phyloP scores from a whole-genome alignment of 2,329 filamentous ascomycete species.

The Paecilomyces fulvus region DNA sequence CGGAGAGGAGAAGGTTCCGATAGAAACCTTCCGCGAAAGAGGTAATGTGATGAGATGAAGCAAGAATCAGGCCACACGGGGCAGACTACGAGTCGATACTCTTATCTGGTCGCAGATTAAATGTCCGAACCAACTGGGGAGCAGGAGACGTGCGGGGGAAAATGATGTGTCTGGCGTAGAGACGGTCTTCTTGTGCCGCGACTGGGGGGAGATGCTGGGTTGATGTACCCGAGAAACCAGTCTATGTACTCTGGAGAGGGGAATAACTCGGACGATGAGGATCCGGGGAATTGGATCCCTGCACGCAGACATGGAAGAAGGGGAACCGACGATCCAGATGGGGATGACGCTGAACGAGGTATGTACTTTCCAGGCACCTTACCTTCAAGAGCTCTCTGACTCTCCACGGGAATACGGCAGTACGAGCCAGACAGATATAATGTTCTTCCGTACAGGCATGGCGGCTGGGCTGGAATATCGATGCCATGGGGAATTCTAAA shows the following conservation, averaged over 20 bases:
- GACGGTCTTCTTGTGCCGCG: not conserved
- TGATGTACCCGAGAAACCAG: not conserved
- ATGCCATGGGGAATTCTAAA: not conserved
- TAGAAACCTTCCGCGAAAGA: not conserved
- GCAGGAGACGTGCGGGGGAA: not conserved
- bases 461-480: not conserved
- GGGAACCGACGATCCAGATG: not conserved
- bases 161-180: not conserved
- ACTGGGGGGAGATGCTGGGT: not conserved
- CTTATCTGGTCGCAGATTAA: not conserved
- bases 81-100: not conserved
- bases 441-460: not conserved
- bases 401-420: not conserved
- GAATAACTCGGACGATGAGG: not conserved
- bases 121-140: not conserved
- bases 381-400: not conserved
- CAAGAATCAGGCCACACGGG: not conserved
- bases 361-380: not conserved
- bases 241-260: not conserved
- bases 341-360: not conserved
- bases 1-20: not conserved
- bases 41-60: not conserved
- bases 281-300: not conserved
- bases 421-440: not conserved
- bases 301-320: not conserved